Percentiles rank a stretch among this genome's conserved stretches.
These are phyloP conservation scores for Candida patagonica DNA, from an alignment of 805 yeast species.

Conservation along the genomic window DNA sequence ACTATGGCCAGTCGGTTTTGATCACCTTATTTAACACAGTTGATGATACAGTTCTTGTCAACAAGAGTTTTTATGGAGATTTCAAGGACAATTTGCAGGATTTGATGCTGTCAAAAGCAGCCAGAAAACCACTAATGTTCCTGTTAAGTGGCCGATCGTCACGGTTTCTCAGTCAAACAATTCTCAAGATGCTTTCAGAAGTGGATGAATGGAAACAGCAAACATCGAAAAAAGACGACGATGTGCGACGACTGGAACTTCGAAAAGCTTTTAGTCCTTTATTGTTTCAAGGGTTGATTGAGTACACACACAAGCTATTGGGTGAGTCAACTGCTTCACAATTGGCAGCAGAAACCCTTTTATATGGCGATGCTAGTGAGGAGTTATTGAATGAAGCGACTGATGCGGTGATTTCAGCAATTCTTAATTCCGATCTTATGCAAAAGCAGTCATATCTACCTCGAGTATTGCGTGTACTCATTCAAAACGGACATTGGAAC, in stretches of 20 bases:
- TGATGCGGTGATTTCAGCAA: slow-evolving; percentile 41
- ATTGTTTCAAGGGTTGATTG: slow-evolving; percentile 46
- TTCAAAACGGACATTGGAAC: slow-evolving; percentile 82
- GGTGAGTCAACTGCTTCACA: slow-evolving; percentile 76
- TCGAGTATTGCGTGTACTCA: slow-evolving; percentile 63
- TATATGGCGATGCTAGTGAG: slow-evolving; percentile 44
- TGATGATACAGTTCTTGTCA: slow-evolving; percentile 83
- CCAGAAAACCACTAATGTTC: slow-evolving; percentile 83
- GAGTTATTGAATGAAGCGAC: slow-evolving; percentile 35
- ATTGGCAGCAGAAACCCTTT: slow-evolving; percentile 64
- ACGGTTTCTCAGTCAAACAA: slow-evolving; percentile 65
- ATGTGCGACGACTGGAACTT: slow-evolving; percentile 64
- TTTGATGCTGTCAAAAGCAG: slow-evolving; percentile 59
- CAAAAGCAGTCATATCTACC: slow-evolving; percentile 58
- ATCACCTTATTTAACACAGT: slow-evolving; percentile 74
- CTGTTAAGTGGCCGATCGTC: slow-evolving; percentile 70
- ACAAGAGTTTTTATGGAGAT: slow-evolving; percentile 61
- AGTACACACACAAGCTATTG: slow-evolving; percentile 44
- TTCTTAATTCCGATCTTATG: slow-evolving; percentile 26
- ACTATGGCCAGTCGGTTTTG: slow-evolving; percentile 75
- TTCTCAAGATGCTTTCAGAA: slow-evolving; percentile 47
- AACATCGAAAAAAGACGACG: slow-evolving; percentile 81
- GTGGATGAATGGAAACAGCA: slow-evolving; percentile 53
- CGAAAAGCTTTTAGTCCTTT: slow-evolving; percentile 55
- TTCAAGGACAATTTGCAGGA: slow-evolving; percentile 40